phyloP scores from a whole-genome alignment of 2,329 filamentous ascomycete genomes.

The Cladosporium sp. region DNA sequence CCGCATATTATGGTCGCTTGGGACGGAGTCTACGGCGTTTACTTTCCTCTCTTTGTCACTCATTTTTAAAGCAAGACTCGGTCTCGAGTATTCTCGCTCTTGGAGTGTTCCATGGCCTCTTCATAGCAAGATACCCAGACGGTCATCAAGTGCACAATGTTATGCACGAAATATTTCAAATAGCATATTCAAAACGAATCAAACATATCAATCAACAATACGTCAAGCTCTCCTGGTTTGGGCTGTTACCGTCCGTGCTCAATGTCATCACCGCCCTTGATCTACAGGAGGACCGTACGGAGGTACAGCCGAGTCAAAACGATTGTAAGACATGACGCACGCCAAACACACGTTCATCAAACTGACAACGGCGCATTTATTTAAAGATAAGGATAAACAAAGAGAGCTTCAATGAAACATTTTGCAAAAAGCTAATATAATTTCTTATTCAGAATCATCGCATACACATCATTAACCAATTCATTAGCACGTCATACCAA shows the following conservation, averaged over 20 bases:
- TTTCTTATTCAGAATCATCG: background rate
- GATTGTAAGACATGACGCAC: background rate
- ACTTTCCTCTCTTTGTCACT: background rate
- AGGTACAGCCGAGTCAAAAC: background rate
- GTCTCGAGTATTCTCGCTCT: background rate
- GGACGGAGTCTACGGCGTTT: conserved; percentile 5
- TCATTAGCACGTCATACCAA: conserved; percentile 6
- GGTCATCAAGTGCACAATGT: conserved; percentile 7
- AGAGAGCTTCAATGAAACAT: background rate
- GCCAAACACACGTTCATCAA: background rate
- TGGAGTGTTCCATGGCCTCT: conserved; percentile 2
- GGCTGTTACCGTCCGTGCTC: background rate
- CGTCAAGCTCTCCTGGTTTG: background rate
- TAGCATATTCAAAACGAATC: conserved; percentile 8
- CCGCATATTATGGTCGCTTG: background rate
- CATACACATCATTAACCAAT: background rate
- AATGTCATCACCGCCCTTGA: background rate
- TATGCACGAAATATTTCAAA: conserved; percentile 2
- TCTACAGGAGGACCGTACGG: too few relatives aligned
- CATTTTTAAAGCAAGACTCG: background rate
- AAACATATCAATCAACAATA: conserved; percentile 2
- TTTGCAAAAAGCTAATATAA: background rate
- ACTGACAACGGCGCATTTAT: background rate
- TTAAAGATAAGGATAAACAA: background rate
- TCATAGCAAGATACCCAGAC: conserved; percentile 10